A percentile compares a stretch with the other conserved stretches of the same genome.
phyloP scores from a whole-genome alignment of 345 rosid genomes.

The Theobroma cacao region DNA sequence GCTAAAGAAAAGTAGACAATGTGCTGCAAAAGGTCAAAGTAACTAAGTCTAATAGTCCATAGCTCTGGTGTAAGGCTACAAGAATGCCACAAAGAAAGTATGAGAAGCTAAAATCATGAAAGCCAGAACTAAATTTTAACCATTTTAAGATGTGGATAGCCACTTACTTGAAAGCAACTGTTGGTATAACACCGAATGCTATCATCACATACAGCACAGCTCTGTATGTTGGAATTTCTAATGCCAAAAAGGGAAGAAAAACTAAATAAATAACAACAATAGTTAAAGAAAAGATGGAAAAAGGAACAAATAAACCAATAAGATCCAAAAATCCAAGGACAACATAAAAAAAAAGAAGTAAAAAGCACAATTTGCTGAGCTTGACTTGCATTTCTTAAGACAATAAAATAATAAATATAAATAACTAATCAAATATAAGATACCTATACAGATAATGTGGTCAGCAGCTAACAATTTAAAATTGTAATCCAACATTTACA shows the following conservation, averaged over 20 bases:
- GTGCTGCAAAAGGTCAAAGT: not conserved
- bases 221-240: conserved; percentile 63
- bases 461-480: too few relatives aligned
- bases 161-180: conserved; percentile 71
- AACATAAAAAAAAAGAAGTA: not conserved
- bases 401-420: not conserved
- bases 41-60: not conserved
- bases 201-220: conserved; percentile 60
- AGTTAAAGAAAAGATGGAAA: not conserved
- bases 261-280: not conserved
- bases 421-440: not conserved
- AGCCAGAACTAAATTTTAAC: not conserved
- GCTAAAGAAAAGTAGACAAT: not conserved
- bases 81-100: not conserved
- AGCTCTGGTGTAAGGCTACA: not conserved
- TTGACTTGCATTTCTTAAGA: not conserved
- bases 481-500: too few relatives aligned
- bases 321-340: not conserved
- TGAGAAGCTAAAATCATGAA: not conserved
- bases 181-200: conserved; percentile 74
- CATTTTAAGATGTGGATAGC: conserved; percentile 2
- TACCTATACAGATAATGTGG: not conserved
- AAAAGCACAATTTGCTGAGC: not conserved
- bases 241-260: conserved; percentile 8
- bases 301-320: not conserved